Base-by-base conservation (phyloP, 176 grass and related monocot species). In the Zizania latifolia region DNA sequence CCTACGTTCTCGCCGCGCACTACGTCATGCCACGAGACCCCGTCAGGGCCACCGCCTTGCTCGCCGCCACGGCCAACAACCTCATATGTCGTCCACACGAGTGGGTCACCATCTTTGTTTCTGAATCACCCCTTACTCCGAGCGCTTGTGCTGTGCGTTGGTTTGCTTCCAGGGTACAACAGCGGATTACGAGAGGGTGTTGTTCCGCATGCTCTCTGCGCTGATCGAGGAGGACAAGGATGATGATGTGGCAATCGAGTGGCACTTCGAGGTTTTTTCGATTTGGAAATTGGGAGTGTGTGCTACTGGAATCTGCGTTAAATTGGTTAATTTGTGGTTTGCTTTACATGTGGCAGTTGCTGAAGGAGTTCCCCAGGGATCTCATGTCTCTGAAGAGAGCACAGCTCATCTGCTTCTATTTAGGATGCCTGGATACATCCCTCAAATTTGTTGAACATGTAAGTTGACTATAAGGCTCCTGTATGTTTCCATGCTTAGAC, bases 381-480 rank as follows among this genome's bases (percentile, higher is more conserved):
- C 24, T 92, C 2, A 68, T 83, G 44, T 92, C 90, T 56, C 79
- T 92, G 3, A 92, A 89, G 76, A 86, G 83, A 44, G 86, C 75
- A 2, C 83, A 89, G 44, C 19, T 86, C 63, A 62, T 89, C 26
- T 86, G 83, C 56, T 92, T 92, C 71, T 92, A 92, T 30, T 55
- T 81, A 66, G 90, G 90, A 62, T 54, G 57, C 0, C 79, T 86
- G 0, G n/a, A n/a, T n/a, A n/a, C n/a, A n/a, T n/a, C n/a, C n/a
- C n/a, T n/a, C n/a, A n/a, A n/a, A n/a, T n/a, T 92, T 57, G 86
- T 92, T 5, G 64, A 89, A 68, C 79, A 89, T 15, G 90, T 92
- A 80, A 79, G 44, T 1, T 39, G 5, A 60, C 17, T 51, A 31
- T 6, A 1, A 46, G 15, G 58, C 14, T 51, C 2, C 37, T 10